Conservation (phyloP, 305 asterid genomes). For the Fraxinus platypoda region DNA sequence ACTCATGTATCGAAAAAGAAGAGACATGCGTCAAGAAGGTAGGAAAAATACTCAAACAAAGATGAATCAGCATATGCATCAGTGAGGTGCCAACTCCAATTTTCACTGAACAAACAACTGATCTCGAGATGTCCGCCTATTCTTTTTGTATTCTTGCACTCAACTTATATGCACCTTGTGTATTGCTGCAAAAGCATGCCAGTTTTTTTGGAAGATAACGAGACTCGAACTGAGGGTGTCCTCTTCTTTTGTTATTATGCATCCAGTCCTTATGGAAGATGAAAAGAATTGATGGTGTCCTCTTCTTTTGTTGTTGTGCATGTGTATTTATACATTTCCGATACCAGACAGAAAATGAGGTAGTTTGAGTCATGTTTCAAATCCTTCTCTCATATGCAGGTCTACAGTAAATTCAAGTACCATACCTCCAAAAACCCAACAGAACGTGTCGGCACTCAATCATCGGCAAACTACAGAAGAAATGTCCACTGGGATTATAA, state of each 20-base stretch:
- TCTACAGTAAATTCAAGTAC: slow-evolving; percentile 62
- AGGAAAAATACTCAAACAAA: not conserved
- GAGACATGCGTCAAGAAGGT: not conserved
- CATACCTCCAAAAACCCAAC: slow-evolving; percentile 45
- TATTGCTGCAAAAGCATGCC: not conserved
- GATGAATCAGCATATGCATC: not conserved
- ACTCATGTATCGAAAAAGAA: not conserved
- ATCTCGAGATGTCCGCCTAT: not conserved
- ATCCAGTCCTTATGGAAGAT: not conserved
- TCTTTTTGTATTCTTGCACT: not conserved
- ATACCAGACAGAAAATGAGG: not conserved
- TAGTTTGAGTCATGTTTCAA: not conserved
- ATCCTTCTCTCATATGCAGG: slow-evolving; percentile 39
- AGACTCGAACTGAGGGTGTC: not conserved
- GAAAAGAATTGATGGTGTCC: not conserved
- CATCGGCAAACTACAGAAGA: slow-evolving; percentile 42
- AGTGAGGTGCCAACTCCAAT: not conserved
- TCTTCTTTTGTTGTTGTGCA: not conserved
- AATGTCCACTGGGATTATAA: slow-evolving; percentile 35
- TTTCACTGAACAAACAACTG: not conserved
- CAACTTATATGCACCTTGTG: not conserved
- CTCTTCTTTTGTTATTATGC: not conserved
- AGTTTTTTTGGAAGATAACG: not conserved
- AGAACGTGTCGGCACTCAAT: slow-evolving; percentile 40
- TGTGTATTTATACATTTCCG: slow-evolving; percentile 7